Evolutionary conservation across 192 early-diverging fungal species (phyloP).

Genomic region (Entophlyctis helioformis): DNA sequence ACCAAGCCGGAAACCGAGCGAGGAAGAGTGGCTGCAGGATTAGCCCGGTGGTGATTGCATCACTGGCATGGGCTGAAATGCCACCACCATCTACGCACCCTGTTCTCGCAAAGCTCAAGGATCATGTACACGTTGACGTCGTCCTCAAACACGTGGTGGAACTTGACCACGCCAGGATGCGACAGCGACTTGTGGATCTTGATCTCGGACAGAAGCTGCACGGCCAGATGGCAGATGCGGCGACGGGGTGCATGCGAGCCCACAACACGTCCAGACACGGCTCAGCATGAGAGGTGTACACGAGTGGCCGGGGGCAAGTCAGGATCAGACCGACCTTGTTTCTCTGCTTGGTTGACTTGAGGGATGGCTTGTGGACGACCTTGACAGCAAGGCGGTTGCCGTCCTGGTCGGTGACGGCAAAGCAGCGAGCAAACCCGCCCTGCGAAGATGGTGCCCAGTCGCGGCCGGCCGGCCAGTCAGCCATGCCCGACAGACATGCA

Average conservation of each 20-base stretch:
- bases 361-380: constrained; percentile 42
- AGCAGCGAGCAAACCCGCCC: constrained; percentile 88
- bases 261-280: background rate
- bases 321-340: constrained; percentile 23
- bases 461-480: no score
- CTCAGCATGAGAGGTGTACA: background rate
- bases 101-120: constrained; percentile 84
- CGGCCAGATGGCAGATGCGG: no score
- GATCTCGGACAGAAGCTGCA: constrained; percentile 61
- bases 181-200: constrained; percentile 58
- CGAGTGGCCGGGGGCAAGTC: constrained; percentile 22
- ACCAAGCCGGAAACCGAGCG: background rate
- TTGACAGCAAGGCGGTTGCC: constrained; percentile 52
- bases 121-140: constrained; percentile 72
- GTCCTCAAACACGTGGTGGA: constrained; percentile 82
- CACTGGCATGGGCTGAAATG: background rate
- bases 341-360: constrained; percentile 39
- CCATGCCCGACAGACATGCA: no score
- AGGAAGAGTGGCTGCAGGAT: no score
- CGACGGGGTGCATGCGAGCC: background rate
- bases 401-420: constrained; percentile 44
- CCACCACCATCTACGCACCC: constrained; percentile 27
- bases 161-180: constrained; percentile 74
- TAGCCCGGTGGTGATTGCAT: background rate
- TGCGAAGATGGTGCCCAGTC: constrained; percentile 9